Conservation (phyloP, 2,329 filamentous ascomycete species). For the Camptophora hylomeconis region DNA sequence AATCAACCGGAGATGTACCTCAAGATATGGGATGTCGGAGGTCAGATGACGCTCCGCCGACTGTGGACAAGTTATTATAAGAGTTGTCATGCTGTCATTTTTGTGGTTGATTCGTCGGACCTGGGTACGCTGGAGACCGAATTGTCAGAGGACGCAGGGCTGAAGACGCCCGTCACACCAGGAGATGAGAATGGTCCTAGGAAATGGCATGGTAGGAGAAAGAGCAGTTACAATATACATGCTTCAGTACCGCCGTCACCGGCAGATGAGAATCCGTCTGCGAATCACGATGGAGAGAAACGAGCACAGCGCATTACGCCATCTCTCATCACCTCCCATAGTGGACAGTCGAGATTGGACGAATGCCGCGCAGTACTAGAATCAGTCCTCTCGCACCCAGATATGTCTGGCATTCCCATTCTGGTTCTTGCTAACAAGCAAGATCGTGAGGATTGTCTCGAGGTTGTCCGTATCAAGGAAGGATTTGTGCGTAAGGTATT, state of each 20-base stretch:
- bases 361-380: conserved; percentile 86
- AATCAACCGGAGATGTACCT: conserved; percentile 88
- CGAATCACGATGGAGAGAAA: conserved; percentile 14
- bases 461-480: conserved; percentile 95
- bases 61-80: conserved; percentile 96
- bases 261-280: conserved; percentile 10
- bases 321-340: conserved; percentile 7
- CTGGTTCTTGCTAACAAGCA: conserved; percentile 95
- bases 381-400: conserved; percentile 72
- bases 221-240: conserved; percentile 18
- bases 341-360: conserved; percentile 49
- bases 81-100: conserved; percentile 90
- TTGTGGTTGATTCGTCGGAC: conserved; percentile 91
- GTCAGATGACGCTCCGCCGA: conserved; percentile 74
- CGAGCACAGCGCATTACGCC: conserved; percentile 26
- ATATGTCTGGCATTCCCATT: conserved; percentile 82
- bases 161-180: conserved; percentile 1
- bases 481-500: conserved; percentile 90
- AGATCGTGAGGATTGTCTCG: conserved; percentile 91
- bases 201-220: conserved; percentile 15
- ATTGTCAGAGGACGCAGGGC: conserved; percentile 38
- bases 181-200: not conserved
- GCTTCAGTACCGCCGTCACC: conserved; percentile 13
- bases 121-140: conserved; percentile 61
- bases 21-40: conserved; percentile 97